A percentile compares a stretch with the other conserved stretches of the same genome.
Evolutionary conservation across 768 basidiomycete genomes (phyloP).

Genomic region (Nidularia sp.): DNA sequence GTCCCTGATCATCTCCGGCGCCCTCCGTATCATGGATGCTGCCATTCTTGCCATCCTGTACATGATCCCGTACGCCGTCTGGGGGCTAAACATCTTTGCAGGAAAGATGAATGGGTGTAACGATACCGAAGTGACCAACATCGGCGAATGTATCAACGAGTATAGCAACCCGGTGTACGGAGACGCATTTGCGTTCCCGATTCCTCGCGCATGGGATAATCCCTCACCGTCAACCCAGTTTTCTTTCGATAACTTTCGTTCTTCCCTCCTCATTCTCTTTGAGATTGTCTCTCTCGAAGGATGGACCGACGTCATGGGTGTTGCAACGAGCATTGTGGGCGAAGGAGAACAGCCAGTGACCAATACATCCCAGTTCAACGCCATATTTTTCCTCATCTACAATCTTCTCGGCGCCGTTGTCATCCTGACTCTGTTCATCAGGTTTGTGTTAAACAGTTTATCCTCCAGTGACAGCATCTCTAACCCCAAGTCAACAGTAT

Average conservation of each 20-base stretch:
- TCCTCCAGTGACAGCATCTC: slow-evolving; percentile 3
- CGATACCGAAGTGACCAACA: slow-evolving; percentile 52
- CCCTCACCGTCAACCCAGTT: slow-evolving; percentile 81
- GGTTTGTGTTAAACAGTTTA: slow-evolving; percentile 39
- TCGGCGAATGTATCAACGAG: slow-evolving; percentile 70
- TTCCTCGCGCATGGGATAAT: slow-evolving; percentile 87
- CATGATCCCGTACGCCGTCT: slow-evolving; percentile 89
- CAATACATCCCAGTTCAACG: slow-evolving; percentile 77
- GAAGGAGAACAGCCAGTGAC: slow-evolving; percentile 61
- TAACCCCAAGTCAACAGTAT: slow-evolving; percentile 48
- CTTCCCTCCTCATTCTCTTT: slow-evolving; percentile 86
- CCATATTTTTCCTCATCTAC: slow-evolving; percentile 88
- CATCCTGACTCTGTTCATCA: slow-evolving; percentile 86
- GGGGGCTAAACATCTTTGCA: slow-evolving; percentile 91
- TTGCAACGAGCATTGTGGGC: slow-evolving; percentile 76
- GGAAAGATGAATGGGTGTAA: slow-evolving; percentile 85
- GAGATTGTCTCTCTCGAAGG: slow-evolving; percentile 96
- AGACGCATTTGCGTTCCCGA: slow-evolving; percentile 60
- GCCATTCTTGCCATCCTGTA: slow-evolving; percentile 86
- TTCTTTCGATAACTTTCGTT: slow-evolving; percentile 84
- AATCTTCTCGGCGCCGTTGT: slow-evolving; percentile 89
- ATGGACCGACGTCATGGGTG: slow-evolving; percentile 91
- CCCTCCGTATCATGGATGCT: slow-evolving; percentile 81
- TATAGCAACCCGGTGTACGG: slow-evolving; percentile 62
- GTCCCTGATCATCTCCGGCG: slow-evolving; percentile 82